A percentile compares a stretch with the other conserved stretches of the same genome.
Conservation (phyloP, 495 filamentous ascomycete species). For the Penicillium chermesinum region DNA sequence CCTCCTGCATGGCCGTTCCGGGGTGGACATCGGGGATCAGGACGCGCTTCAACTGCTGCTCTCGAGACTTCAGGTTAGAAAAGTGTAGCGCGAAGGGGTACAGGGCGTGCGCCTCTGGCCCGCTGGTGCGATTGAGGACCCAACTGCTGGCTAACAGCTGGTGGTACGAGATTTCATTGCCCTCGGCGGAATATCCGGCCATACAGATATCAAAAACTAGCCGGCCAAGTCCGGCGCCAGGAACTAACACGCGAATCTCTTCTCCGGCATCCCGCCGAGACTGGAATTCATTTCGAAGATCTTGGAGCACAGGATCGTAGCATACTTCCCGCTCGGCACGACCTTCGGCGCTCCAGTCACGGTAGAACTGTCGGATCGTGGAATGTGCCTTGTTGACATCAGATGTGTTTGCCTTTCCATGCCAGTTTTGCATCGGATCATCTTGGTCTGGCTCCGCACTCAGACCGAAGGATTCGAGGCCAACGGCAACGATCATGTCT, state of each 20-base stretch:
- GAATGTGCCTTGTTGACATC: slow-evolving; percentile 89
- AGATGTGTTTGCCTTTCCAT: slow-evolving; percentile 54
- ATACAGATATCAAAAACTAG: slow-evolving; percentile 79
- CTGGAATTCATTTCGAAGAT: slow-evolving; percentile 53
- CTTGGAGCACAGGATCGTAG: slow-evolving; percentile 64
- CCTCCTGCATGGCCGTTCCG: slow-evolving; percentile 44
- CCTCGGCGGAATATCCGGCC: slow-evolving; percentile 72
- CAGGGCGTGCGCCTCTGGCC: slow-evolving; percentile 45
- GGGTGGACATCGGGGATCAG: slow-evolving; percentile 76
- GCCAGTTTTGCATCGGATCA: slow-evolving; percentile 51
- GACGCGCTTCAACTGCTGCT: slow-evolving; percentile 66
- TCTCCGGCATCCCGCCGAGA: slow-evolving; percentile 17
- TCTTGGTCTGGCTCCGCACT: slow-evolving; percentile 24
- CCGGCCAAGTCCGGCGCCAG: slow-evolving; percentile 84
- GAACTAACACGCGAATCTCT: slow-evolving; percentile 67
- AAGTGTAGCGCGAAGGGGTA: slow-evolving; percentile 78
- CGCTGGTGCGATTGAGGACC: slow-evolving; percentile 69
- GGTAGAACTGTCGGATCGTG: slow-evolving; percentile 87
- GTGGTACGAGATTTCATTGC: slow-evolving; percentile 96
- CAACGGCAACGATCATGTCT: slow-evolving; percentile 62
- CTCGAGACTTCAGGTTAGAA: slow-evolving; percentile 67
- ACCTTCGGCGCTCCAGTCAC: slow-evolving; percentile 88
- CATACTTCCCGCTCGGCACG: slow-evolving; percentile 64
- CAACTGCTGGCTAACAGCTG: slow-evolving; percentile 82
- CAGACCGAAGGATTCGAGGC: slow-evolving; percentile 61